phyloP scores from a whole-genome alignment of 2,329 filamentous ascomycete species.

The Cercospora canescens region DNA sequence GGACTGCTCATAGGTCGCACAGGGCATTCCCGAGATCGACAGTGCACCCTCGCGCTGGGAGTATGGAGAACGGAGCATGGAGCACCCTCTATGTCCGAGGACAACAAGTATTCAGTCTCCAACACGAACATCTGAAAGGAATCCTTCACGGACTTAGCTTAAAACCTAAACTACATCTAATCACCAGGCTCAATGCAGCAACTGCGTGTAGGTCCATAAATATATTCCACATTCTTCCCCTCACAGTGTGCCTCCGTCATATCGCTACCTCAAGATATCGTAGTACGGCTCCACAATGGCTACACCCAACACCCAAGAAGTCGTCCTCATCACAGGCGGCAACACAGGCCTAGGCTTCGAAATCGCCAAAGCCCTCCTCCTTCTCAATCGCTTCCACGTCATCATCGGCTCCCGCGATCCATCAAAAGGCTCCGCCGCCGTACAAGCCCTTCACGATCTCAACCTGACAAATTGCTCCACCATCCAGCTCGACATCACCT shows the following conservation, averaged over 20 bases:
- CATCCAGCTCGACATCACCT: conserved; percentile 56
- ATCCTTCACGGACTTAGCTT: not conserved
- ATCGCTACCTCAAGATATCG: not conserved
- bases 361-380: conserved; percentile 54
- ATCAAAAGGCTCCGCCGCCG: conserved; percentile 53
- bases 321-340: conserved; percentile 60
- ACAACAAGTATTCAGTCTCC: not conserved
- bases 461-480: conserved; percentile 37
- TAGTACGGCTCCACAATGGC: not conserved
- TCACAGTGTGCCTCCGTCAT: no score
- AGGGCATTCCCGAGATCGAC: not conserved
- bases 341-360: conserved; percentile 60
- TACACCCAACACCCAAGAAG: conserved; percentile 27
- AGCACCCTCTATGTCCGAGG: not conserved
- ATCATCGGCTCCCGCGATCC: conserved; percentile 56
- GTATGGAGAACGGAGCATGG: not conserved
- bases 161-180: not conserved
- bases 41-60: not conserved
- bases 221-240: no score
- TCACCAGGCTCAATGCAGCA: no score
- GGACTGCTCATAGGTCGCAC: not conserved
- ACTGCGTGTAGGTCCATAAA: no score
- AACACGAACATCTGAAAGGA: not conserved
- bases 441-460: conserved; percentile 35
- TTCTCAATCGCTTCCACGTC: conserved; percentile 50